phyloP scores from a whole-genome alignment of 495 filamentous ascomycete species.

The Annulohypoxylon stygium region DNA sequence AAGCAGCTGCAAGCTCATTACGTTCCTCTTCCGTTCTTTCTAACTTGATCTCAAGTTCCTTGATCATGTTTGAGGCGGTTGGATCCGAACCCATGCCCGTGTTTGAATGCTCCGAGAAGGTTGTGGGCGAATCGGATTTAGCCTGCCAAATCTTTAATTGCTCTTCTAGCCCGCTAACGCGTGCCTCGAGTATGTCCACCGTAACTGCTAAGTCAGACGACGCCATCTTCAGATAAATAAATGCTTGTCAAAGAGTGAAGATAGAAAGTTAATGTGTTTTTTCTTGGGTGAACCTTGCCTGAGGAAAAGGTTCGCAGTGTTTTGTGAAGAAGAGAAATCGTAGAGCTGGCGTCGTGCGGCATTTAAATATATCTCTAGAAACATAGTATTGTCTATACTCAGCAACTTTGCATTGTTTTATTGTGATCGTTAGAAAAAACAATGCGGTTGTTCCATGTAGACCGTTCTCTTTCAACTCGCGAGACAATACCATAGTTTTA shows the following conservation, averaged over 20 bases:
- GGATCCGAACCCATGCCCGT: background rate
- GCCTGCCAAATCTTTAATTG: background rate
- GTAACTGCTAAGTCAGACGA: too few species aligned
- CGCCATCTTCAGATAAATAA: background rate
- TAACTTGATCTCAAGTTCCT: constrained; percentile 3
- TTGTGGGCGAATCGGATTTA: background rate
- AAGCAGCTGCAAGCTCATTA: background rate
- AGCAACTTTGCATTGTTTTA: background rate
- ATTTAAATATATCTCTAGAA: background rate
- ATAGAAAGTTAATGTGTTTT: background rate
- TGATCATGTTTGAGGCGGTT: background rate
- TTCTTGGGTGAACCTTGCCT: background rate
- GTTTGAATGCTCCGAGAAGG: background rate
- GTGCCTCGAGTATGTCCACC: background rate
- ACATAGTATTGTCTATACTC: background rate
- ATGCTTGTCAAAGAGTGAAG: background rate
- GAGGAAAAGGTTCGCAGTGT: background rate
- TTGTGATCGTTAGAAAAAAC: background rate
- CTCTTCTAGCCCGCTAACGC: background rate
- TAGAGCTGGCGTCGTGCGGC: too few species aligned
- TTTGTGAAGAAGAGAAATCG: background rate
- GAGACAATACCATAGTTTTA: background rate
- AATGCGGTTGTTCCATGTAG: background rate
- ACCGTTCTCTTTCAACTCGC: background rate
- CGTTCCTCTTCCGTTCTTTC: constrained; percentile 6